Conservation (phyloP, 768 basidiomycete genomes). For the Termitomyces sp. region DNA sequence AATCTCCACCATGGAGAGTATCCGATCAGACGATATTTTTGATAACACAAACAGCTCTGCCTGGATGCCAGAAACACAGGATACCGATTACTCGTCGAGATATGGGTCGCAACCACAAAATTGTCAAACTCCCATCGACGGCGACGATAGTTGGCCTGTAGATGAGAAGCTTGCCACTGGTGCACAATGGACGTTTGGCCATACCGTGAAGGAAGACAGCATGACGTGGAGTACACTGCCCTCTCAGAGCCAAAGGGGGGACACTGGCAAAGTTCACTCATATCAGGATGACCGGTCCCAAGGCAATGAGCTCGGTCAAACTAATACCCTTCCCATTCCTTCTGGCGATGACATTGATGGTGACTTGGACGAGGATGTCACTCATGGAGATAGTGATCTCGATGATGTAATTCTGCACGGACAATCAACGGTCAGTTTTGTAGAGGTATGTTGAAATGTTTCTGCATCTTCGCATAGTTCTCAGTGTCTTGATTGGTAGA, state of each 20-base stretch:
- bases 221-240: constrained; percentile 75
- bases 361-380: constrained; percentile 9
- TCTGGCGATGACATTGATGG: constrained; percentile 38
- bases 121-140: constrained; percentile 36
- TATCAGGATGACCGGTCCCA: constrained; percentile 11
- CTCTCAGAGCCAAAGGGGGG: constrained; percentile 51
- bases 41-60: constrained; percentile 42
- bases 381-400: constrained; percentile 31
- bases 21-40: constrained; percentile 49
- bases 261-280: constrained; percentile 31
- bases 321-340: constrained; percentile 23
- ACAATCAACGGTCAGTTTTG: constrained; percentile 34
- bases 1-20: constrained; percentile 46
- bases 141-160: constrained; percentile 76
- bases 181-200: constrained; percentile 62
- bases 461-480: background rate
- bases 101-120: constrained; percentile 34
- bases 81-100: constrained; percentile 45
- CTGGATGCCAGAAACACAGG: constrained; percentile 63
- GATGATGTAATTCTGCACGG: constrained; percentile 40
- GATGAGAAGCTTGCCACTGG: constrained; percentile 58
- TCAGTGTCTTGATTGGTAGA: constrained; percentile 16
- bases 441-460: constrained; percentile 37
- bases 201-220: constrained; percentile 57
- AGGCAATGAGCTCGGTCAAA: constrained; percentile 16